Conservation (phyloP, 2,329 filamentous ascomycete genomes). For the Tolypocladium tropicale region DNA sequence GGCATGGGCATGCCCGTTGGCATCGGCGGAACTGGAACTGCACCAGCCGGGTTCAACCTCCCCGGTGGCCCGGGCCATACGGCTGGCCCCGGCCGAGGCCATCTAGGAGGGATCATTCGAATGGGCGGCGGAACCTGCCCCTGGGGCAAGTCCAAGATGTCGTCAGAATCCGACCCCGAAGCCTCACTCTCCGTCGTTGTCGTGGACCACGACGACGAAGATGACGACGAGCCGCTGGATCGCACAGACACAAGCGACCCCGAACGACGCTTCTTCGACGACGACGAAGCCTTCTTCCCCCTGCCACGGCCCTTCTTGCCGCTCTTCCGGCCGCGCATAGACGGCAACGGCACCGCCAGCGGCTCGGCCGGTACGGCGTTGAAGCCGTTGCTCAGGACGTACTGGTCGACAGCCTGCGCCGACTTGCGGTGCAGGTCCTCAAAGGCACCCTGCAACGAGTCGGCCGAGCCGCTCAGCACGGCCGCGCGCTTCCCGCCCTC, state of each 20-base stretch:
- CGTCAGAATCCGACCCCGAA: background rate
- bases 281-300: background rate
- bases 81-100: background rate
- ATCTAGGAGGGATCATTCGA: background rate
- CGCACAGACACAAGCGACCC: background rate
- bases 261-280: background rate
- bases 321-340: background rate
- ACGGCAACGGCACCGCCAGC: background rate
- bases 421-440: slow-evolving; percentile 26
- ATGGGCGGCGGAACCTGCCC: background rate
- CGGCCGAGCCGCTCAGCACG: slow-evolving; percentile 18
- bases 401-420: slow-evolving; percentile 23
- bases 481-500: slow-evolving; percentile 14
- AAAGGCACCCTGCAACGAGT: slow-evolving; percentile 21
- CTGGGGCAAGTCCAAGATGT: too few relatives aligned
- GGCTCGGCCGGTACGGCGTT: slow-evolving; percentile 8
- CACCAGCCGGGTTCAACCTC: background rate
- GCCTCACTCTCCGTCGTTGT: background rate
- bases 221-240: background rate
- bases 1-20: background rate
- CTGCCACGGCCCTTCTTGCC: background rate
- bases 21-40: background rate
- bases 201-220: too few relatives aligned
- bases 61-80: too few relatives aligned
- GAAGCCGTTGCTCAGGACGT: slow-evolving; percentile 23